A percentile compares a stretch with the other conserved stretches of the same genome.
These are phyloP conservation scores for Irpex rosettiformis DNA, from an alignment of 1,284 basidiomycete species.

Conservation along the genomic window DNA sequence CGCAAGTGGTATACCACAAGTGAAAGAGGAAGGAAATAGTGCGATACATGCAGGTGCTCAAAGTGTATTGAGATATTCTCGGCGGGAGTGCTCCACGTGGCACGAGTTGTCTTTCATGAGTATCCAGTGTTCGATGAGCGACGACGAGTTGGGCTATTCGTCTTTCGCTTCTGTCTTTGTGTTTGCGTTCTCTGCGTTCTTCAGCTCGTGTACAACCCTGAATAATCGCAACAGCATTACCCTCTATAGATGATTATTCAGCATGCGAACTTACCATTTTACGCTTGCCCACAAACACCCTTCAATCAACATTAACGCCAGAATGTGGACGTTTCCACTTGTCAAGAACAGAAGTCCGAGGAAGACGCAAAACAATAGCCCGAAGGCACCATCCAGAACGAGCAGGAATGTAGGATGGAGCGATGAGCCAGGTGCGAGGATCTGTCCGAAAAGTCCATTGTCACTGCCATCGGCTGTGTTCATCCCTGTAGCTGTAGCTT, in stretches of 20 bases:
- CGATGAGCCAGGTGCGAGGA: conserved; percentile 72
- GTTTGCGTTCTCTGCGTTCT: conserved; percentile 15
- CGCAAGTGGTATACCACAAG: conserved; percentile 83
- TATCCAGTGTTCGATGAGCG: no score
- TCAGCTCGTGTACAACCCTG: conserved; percentile 39
- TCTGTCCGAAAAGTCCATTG: conserved; percentile 40
- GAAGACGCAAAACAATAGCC: conserved; percentile 55
- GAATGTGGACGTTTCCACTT: conserved; percentile 58
- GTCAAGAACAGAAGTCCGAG: conserved; percentile 52
- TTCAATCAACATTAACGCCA: conserved; percentile 60
- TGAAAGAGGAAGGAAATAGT: conserved; percentile 48
- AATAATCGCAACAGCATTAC: no score
- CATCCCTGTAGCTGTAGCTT: neutral
- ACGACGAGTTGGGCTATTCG: conserved; percentile 3
- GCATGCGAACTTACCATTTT: conserved; percentile 55
- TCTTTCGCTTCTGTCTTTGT: conserved; percentile 1
- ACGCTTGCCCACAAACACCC: conserved; percentile 69
- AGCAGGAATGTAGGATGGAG: conserved; percentile 65
- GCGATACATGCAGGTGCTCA: neutral
- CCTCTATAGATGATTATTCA: neutral
- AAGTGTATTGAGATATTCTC: neutral
- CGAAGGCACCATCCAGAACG: conserved; percentile 59
- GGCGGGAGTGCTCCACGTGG: no score
- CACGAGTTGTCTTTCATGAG: no score
- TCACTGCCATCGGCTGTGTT: neutral